Percentiles rank a stretch among this genome's conserved stretches.
These are phyloP conservation scores for Silene vulgaris DNA, from an alignment of 179 eudicot species.

Conservation along the genomic window DNA sequence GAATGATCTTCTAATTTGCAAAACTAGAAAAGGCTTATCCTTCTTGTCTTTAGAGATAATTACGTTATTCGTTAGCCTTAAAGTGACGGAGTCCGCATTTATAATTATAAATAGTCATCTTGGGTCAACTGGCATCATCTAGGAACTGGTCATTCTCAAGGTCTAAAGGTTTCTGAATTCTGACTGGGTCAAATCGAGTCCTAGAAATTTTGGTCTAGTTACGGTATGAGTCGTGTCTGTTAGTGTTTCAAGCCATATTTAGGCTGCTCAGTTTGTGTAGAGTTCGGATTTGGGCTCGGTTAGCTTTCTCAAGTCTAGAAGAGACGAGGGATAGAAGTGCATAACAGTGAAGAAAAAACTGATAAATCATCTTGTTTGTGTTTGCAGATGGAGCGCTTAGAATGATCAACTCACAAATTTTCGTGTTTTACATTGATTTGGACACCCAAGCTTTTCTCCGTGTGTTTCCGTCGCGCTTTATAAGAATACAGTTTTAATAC, in stretches of 20 bases:
- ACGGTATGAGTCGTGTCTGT: too few relatives aligned
- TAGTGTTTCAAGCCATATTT: background rate
- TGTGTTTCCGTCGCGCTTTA: background rate
- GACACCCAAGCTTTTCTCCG: background rate
- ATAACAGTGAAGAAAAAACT: background rate
- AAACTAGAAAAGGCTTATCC: too few relatives aligned
- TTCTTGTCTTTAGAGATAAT: too few relatives aligned
- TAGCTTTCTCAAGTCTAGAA: background rate
- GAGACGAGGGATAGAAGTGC: background rate
- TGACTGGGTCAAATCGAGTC: background rate
- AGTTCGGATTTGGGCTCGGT: too few relatives aligned
- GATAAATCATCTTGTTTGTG: background rate
- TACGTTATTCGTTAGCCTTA: too few relatives aligned
- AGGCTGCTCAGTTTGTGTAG: background rate
- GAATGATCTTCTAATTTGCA: background rate
- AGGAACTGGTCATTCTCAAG: background rate
- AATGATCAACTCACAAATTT: conserved; percentile 12
- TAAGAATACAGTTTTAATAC: background rate
- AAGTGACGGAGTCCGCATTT: too few relatives aligned
- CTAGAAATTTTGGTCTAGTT: too few relatives aligned
- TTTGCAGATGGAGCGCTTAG: conserved; percentile 63
- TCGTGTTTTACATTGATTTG: background rate
- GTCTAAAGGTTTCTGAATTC: background rate
- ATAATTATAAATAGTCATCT: too few relatives aligned
- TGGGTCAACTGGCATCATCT: background rate